phyloP scores from a whole-genome alignment of 805 yeast species.

The Yarrowia bubula region DNA sequence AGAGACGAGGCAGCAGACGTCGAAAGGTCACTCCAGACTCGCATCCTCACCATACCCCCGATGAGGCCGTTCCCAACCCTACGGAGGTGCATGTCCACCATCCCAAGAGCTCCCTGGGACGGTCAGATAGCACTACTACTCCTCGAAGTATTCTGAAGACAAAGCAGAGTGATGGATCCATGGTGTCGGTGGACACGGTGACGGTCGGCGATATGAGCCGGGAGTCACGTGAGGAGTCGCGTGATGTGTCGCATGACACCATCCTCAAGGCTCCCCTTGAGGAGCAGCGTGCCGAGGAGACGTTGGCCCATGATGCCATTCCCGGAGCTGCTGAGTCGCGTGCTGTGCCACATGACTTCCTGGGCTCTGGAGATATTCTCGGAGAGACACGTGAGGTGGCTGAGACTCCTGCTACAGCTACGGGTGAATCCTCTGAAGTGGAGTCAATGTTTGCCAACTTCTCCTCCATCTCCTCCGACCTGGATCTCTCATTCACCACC shows the following conservation, averaged over 20 bases:
- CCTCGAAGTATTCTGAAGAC: constrained; percentile 31
- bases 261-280: neutral
- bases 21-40: constrained; percentile 19
- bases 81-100: constrained; percentile 35
- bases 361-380: too few relatives aligned
- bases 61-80: constrained; percentile 35
- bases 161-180: constrained; percentile 10
- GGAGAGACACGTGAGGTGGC: too few relatives aligned
- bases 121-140: constrained; percentile 9
- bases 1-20: constrained; percentile 38
- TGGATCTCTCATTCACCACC: constrained; percentile 15
- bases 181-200: neutral
- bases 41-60: neutral
- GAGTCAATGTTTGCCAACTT: constrained; percentile 19
- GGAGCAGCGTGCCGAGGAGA: neutral
- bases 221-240: neutral
- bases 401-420: too few relatives aligned
- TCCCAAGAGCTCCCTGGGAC: constrained; percentile 22
- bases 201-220: neutral
- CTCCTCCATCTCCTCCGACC: constrained; percentile 19
- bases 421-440: neutral
- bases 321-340: too few relatives aligned
- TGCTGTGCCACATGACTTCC: too few relatives aligned
- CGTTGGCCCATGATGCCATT: too few relatives aligned
- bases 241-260: neutral